Base-by-base conservation (phyloP, 805 yeast genomes). In the Ogataea zsoltii region DNA sequence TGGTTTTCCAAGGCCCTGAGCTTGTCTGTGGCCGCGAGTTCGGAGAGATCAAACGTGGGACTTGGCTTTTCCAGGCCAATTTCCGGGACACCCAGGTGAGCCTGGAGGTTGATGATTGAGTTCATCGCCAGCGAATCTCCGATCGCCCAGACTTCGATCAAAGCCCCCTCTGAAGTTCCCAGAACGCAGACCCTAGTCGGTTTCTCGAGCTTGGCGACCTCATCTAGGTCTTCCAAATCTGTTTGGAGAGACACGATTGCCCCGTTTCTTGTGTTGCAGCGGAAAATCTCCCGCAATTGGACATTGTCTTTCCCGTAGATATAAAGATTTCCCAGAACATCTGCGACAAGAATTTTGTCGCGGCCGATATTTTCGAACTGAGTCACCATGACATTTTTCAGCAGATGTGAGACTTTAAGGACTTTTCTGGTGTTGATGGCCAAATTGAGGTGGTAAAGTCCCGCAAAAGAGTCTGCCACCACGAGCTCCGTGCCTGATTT, bases 381-480 rank as follows among this genome's bases (percentile, higher is more conserved):
- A 13, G 26, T 29, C 25, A 38, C 33, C 33, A 44, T 21, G 7
- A 46, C 36, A 3, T 38, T 38, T 12, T 23, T 17, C 13, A 46
- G n/a, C 2, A 53, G 3, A n/a, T 23, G 29, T 9, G 13, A 18
- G 4, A 26, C 34, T 13, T 33, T 23, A 2, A 33, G 11, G 4
- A 48, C 12, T 19, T 38, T 32, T 16, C 47, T 37, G 7, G 33
- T 33, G n/a, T 18, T 23, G 1, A 4, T 45, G n/a, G 31, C 44
- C 9, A 53, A 15, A 13, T 37, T 46, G 1, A 47, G 15, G n/a
- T 33, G 15, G 23, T 46, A 47, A 7, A 57, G 6, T 1, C 62
- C 61, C 9, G 28, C 29, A 30, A 51, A 55, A 3, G 58, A 36
- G 43, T 57, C 60, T 2, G 50, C 50, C 2, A 54, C 37, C 5